Evolutionary conservation across 129 eudicot genomes (phyloP).

Genomic region (Flaveria ramosissima): DNA sequence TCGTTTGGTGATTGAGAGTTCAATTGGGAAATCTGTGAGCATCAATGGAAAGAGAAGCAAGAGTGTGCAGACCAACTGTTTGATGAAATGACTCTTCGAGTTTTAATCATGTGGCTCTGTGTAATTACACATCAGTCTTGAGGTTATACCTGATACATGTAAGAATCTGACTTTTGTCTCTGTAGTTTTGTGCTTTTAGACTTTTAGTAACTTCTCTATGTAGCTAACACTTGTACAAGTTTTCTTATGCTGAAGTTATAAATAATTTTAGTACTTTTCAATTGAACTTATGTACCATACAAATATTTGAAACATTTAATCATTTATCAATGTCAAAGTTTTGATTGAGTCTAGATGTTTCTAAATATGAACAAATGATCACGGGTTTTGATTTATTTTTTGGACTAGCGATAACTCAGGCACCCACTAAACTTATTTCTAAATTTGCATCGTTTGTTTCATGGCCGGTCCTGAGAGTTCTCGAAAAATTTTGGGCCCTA

Average conservation of each 20-base stretch:
- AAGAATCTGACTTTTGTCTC: conserved; percentile 14
- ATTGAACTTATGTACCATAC: not conserved
- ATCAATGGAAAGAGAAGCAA: not conserved
- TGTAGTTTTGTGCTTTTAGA: not conserved
- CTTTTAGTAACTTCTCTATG: not conserved
- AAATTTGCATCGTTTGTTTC: too few species aligned
- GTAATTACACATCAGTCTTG: not conserved
- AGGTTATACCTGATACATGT: conserved; percentile 19
- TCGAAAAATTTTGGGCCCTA: too few species aligned
- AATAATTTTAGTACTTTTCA: not conserved
- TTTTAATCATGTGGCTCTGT: not conserved
- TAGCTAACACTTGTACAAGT: not conserved
- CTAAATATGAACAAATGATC: not conserved
- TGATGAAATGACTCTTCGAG: conserved; percentile 22
- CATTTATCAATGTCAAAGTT: not conserved
- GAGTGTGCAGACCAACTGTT: conserved; percentile 22
- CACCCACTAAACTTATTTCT: too few species aligned
- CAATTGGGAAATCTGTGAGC: not conserved
- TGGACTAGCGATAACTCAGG: too few species aligned
- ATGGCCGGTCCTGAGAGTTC: too few species aligned
- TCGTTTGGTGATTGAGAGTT: conserved; percentile 7
- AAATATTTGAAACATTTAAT: not conserved
- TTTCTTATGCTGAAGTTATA: conserved; percentile 11
- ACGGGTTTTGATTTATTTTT: not conserved
- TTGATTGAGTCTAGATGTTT: not conserved